Conservation (phyloP, 495 filamentous ascomycete genomes). For the Neurospora africana region DNA sequence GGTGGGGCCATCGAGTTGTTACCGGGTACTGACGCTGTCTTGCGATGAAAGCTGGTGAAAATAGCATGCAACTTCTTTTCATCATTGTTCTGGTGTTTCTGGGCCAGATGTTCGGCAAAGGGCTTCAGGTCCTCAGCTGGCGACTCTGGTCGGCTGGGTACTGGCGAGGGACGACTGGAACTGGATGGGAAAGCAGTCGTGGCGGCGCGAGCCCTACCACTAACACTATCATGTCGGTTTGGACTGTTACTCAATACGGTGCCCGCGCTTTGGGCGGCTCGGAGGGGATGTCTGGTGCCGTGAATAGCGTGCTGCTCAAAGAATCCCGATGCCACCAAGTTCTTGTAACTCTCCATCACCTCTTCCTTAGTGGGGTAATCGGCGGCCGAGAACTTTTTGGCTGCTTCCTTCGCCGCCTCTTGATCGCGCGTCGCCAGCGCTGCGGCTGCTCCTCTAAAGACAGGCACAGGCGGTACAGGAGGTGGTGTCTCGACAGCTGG, state of each 20-base stretch:
- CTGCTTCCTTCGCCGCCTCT: neutral
- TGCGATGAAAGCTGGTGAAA: neutral
- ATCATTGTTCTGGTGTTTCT: conserved; percentile 3
- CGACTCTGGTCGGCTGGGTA: neutral
- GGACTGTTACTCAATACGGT: conserved; percentile 5
- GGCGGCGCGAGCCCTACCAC: neutral
- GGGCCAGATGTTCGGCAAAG: neutral
- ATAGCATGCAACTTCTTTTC: neutral
- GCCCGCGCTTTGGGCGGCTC: conserved; percentile 7
- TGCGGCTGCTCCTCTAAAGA: neutral
- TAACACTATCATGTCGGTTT: neutral
- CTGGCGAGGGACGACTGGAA: neutral
- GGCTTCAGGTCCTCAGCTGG: neutral
- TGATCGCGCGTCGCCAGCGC: neutral
- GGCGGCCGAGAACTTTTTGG: conserved; percentile 1
- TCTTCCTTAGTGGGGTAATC: conserved; percentile 34
- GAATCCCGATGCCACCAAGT: conserved; percentile 36
- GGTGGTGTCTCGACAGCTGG: neutral
- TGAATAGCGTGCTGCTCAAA: conserved; percentile 38
- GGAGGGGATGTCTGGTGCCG: conserved; percentile 31
- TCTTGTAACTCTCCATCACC: conserved; percentile 34
- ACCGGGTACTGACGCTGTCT: neutral
- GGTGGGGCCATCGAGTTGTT: neutral
- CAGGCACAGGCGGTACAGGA: neutral
- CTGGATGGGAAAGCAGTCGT: conserved; percentile 3